Evolutionary conservation across 495 filamentous ascomycete genomes (phyloP).

Genomic region (Aspergillus egyptiacus): DNA sequence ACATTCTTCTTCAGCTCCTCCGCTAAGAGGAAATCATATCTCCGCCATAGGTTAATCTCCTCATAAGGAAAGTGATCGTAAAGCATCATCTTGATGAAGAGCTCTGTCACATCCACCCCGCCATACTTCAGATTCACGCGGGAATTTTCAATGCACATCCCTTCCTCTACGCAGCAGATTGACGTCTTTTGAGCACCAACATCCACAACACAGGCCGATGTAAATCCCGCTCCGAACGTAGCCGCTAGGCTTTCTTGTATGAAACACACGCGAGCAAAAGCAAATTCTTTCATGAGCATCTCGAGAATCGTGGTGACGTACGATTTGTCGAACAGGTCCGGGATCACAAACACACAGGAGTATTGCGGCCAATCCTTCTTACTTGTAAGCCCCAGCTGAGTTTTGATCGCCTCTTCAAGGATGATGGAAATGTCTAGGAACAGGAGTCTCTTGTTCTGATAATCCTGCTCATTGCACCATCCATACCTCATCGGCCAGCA

Average conservation of each 20-base stretch:
- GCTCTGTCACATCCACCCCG: conserved; percentile 86
- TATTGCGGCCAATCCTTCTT: conserved; percentile 83
- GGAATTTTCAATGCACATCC: conserved; percentile 89
- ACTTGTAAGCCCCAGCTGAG: conserved; percentile 68
- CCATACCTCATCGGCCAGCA: conserved; percentile 88
- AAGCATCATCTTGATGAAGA: conserved; percentile 95
- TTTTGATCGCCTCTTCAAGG: conserved; percentile 77
- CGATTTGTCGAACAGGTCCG: conserved; percentile 89
- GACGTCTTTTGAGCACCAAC: conserved; percentile 98
- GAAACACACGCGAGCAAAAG: conserved; percentile 81
- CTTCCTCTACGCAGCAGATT: conserved; percentile 95
- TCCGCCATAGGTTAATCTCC: conserved; percentile 82
- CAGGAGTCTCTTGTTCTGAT: conserved; percentile 65
- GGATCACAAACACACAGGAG: conserved; percentile 89
- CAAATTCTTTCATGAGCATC: conserved; percentile 79
- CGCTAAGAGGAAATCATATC: conserved; percentile 88
- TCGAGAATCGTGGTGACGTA: conserved; percentile 82
- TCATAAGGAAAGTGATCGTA: conserved; percentile 89
- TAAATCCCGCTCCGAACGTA: conserved; percentile 92
- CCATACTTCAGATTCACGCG: conserved; percentile 90
- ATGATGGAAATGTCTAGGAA: conserved; percentile 82
- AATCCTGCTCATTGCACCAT: conserved; percentile 85
- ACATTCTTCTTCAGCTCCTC: conserved; percentile 91
- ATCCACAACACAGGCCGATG: conserved; percentile 88
- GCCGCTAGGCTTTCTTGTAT: conserved; percentile 94